Evolutionary conservation across 768 basidiomycete genomes (phyloP), one percentile per base, ranked within the genome.

Genomic region (Calocybe indica): DNA sequence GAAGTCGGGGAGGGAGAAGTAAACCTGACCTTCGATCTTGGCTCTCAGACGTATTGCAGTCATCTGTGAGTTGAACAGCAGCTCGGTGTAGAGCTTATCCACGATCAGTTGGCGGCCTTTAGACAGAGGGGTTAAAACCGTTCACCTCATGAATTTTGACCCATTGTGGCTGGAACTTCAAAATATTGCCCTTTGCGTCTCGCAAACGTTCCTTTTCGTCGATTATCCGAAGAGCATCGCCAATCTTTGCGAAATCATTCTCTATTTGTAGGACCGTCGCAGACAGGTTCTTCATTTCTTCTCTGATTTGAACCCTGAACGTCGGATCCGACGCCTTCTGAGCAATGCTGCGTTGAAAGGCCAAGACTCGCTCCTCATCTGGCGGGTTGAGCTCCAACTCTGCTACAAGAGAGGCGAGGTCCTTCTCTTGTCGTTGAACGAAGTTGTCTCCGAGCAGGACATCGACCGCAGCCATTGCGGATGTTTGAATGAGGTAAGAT

Each of bases 251-350:
- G 13, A 47, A 47, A 29, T 47, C 30, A 10, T 13, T 31, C 29
- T 47, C 46, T n/a, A 47, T 47, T 22, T 47, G 31, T 5, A 47
- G 46, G 6, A 47, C 46, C 9, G 46, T 47, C 42, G 14, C 31
- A 9, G 46, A 39, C 6, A 47, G 32, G 15, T 14, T 39, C 7
- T 7, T 41, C 31, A 47, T 40, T 47, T 47, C 46, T 12, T 38
- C 30, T 28, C 40, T 35, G 15, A 38, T 47, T 11, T 35, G 30
- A 11, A 33, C 38, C 29, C 46, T 32, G 33, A 41, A 41, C 11
- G 11, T 41, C 3, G 46, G 12, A 12, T 29, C 46, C 11, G 39
- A 32, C 6, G 39, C 39, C 14, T 10, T 29, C 6, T 40, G 32
- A 5, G 32, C 46, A 33, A 47, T 29, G 3, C 14, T 37, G 5